phyloP scores from a whole-genome alignment of 768 basidiomycete species.

The Hygrocybe coccinea region DNA sequence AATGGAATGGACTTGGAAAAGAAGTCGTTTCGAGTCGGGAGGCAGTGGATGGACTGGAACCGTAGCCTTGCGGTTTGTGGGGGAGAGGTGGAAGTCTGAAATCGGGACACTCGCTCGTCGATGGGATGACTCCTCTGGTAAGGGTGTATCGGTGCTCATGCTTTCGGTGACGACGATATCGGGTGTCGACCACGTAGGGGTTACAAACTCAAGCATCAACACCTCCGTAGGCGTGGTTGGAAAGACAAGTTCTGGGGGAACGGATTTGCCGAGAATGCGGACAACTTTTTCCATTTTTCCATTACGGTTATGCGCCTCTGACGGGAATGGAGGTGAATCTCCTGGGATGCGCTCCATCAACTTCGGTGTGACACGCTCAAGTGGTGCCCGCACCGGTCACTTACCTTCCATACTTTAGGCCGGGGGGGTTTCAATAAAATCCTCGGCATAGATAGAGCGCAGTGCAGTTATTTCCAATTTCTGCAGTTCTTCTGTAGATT shows the following conservation, averaged over 20 bases:
- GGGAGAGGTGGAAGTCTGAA: no score
- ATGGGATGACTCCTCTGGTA: not conserved
- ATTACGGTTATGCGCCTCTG: slow-evolving; percentile 3
- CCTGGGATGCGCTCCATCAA: no score
- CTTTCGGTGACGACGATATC: not conserved
- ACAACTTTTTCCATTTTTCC: slow-evolving; percentile 5
- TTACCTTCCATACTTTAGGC: slow-evolving; percentile 80
- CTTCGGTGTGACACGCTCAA: no score
- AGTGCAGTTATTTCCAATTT: slow-evolving; percentile 69
- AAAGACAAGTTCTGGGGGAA: slow-evolving; percentile 4
- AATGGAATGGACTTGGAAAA: not conserved
- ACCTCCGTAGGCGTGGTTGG: not conserved
- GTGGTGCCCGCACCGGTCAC: slow-evolving; percentile 1
- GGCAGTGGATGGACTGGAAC: not conserved
- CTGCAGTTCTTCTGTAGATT: slow-evolving; percentile 65
- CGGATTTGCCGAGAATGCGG: not conserved
- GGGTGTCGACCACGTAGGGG: not conserved
- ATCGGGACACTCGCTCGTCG: not conserved
- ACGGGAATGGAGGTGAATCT: not conserved
- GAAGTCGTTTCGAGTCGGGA: not conserved
- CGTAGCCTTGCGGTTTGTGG: not conserved
- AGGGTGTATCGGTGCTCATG: not conserved
- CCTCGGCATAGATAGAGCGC: slow-evolving; percentile 73
- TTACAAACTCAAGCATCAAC: not conserved
- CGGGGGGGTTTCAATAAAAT: slow-evolving; percentile 71